phyloP scores from a whole-genome alignment of 2,329 filamentous ascomycete species.

The Colletotrichum godetiae region DNA sequence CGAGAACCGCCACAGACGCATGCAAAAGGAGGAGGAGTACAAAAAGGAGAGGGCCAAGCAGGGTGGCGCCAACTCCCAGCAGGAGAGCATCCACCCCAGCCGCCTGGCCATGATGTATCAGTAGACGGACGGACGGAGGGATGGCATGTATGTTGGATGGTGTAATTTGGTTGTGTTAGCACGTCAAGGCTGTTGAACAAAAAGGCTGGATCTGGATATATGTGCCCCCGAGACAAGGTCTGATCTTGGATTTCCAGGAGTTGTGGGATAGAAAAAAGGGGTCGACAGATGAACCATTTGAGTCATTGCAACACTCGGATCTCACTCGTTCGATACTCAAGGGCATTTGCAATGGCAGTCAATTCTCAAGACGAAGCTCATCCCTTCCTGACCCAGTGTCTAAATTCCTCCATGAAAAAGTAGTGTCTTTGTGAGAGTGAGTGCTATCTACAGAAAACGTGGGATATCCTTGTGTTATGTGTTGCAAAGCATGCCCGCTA shows the following conservation, averaged over 20 bases:
- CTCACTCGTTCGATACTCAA: slow-evolving; percentile 14
- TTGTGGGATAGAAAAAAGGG: neutral
- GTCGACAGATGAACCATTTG: neutral
- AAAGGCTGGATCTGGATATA: neutral
- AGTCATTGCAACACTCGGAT: slow-evolving; percentile 4
- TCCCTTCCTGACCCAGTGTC: slow-evolving; percentile 23
- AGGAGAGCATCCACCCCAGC: slow-evolving; percentile 62
- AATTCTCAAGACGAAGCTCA: slow-evolving; percentile 34
- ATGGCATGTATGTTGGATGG: neutral
- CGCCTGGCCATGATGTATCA: slow-evolving; percentile 50
- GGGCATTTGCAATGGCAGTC: slow-evolving; percentile 28
- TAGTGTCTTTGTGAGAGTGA: slow-evolving; percentile 30
- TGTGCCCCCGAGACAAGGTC: neutral
- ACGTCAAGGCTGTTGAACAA: neutral
- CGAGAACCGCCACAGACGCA: slow-evolving; percentile 67
- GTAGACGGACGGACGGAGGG: neutral
- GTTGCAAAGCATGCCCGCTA: slow-evolving; percentile 36
- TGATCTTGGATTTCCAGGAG: neutral
- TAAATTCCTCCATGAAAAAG: slow-evolving; percentile 28
- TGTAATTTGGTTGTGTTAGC: neutral
- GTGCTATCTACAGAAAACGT: slow-evolving; percentile 43
- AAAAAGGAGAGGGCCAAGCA: slow-evolving; percentile 49
- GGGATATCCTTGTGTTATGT: slow-evolving; percentile 42
- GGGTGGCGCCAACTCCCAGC: slow-evolving; percentile 40
- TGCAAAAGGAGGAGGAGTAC: slow-evolving; percentile 54